Evolutionary conservation across 202 grass and related monocot species (phyloP).

Genomic region (Bolboschoenoplectus hybrid): DNA sequence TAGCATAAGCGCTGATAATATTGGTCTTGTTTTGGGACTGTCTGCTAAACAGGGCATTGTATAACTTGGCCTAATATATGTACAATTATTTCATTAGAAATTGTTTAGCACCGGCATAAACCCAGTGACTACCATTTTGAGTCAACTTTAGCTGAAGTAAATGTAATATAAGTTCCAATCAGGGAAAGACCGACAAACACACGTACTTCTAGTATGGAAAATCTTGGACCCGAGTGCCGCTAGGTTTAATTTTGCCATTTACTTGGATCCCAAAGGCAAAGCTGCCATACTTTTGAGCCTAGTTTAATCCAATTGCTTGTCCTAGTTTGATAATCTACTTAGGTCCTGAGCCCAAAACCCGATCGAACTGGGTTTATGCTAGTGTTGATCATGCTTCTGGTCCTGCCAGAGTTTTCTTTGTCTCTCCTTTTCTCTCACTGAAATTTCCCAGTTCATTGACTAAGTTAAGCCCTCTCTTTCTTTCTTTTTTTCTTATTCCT

Average conservation of each 20-base stretch:
- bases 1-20: background rate
- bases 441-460: background rate
- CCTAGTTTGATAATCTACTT: background rate
- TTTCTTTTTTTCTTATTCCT: conserved; percentile 2
- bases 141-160: background rate
- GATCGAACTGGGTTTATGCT: background rate
- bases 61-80: conserved; percentile 17
- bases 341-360: background rate
- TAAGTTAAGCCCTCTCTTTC: background rate
- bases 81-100: background rate
- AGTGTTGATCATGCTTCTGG: background rate
- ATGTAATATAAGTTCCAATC: background rate
- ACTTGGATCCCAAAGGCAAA: background rate
- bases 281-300: background rate
- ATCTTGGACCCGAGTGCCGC: conserved; percentile 16
- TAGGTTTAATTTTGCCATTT: background rate
- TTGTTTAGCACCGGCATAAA: background rate
- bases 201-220: background rate
- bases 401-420: background rate
- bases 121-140: background rate
- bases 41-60: background rate
- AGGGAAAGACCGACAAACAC: background rate
- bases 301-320: background rate
- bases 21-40: background rate
- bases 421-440: background rate